These are phyloP conservation scores for Cadophora luteo-olivacea DNA, from an alignment of 2,329 filamentous ascomycete genomes.

Conservation along the genomic window DNA sequence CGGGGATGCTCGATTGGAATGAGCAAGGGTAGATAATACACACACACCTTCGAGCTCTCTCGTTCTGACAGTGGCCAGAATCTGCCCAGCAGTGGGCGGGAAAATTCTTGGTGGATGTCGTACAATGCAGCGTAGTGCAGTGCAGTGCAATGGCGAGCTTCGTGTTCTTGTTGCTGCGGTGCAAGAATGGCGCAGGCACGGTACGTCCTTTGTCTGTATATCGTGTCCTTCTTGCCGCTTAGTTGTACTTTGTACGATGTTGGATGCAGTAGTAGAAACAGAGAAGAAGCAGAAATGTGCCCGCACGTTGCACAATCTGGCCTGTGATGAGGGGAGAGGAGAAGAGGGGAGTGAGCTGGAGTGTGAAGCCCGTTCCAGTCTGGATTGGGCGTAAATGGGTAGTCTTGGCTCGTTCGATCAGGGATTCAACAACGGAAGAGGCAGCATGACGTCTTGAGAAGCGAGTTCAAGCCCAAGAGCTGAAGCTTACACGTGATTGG, in stretches of 20 bases:
- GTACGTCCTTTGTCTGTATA: not conserved
- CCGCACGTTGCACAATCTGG: slow-evolving; percentile 18
- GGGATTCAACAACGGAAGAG: not conserved
- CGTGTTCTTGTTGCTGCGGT: slow-evolving; percentile 8
- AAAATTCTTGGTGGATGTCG: not conserved
- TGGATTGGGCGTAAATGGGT: not conserved
- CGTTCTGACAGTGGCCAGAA: not conserved
- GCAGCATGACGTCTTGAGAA: slow-evolving; percentile 12
- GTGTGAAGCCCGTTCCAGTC: not conserved
- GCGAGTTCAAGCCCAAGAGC: not conserved
- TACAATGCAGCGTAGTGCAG: not conserved
- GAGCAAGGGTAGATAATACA: not conserved
- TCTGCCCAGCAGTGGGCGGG: not conserved
- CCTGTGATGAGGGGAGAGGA: not conserved
- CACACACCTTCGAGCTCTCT: slow-evolving; percentile 12
- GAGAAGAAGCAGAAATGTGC: not conserved
- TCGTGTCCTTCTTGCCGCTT: not conserved
- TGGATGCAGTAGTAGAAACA: not conserved
- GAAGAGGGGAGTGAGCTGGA: not conserved
- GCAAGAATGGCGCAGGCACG: slow-evolving; percentile 10
- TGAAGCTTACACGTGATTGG: slow-evolving; percentile 9
- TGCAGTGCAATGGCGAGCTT: not conserved
- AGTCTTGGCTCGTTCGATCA: not conserved
- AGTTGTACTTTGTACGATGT: not conserved
- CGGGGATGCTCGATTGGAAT: slow-evolving; percentile 11